Conservation (phyloP, 257 asterid species). For the Buddleja alternifolia region DNA sequence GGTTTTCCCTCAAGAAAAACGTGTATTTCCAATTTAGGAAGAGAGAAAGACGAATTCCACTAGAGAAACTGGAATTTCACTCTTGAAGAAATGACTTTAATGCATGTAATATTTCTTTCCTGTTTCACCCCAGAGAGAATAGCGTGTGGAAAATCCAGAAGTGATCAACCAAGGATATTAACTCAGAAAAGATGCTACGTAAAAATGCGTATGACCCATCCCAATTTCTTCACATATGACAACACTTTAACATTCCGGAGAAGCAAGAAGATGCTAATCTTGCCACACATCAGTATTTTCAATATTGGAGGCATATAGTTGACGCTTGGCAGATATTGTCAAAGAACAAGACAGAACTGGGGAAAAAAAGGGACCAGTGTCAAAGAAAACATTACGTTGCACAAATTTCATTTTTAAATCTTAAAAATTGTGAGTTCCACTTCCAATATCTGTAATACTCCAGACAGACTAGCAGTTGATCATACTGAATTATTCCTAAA, state of each 20-base stretch:
- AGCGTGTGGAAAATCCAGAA: neutral
- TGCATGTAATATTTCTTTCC: neutral
- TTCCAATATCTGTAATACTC: neutral
- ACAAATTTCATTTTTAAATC: neutral
- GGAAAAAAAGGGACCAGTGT: neutral
- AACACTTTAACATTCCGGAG: neutral
- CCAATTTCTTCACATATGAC: neutral
- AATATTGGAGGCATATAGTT: neutral
- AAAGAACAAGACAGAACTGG: neutral
- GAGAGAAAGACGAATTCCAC: no score
- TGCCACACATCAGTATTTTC: neutral
- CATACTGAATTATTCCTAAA: no score
- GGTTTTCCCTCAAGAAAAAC: no score
- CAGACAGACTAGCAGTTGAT: neutral
- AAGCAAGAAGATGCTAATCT: neutral
- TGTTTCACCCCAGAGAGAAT: neutral
- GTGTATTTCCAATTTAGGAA: no score
- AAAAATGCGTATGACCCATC: neutral
- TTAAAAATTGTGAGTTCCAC: neutral
- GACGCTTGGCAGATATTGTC: neutral
- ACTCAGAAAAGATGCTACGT: conserved; percentile 1
- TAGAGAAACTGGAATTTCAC: neutral
- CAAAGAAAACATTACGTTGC: no score
- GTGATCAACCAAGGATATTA: conserved; percentile 1
- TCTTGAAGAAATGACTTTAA: neutral